Conservation (phyloP, 306 rosid species). For the Dalbergia cochinchinensis region DNA sequence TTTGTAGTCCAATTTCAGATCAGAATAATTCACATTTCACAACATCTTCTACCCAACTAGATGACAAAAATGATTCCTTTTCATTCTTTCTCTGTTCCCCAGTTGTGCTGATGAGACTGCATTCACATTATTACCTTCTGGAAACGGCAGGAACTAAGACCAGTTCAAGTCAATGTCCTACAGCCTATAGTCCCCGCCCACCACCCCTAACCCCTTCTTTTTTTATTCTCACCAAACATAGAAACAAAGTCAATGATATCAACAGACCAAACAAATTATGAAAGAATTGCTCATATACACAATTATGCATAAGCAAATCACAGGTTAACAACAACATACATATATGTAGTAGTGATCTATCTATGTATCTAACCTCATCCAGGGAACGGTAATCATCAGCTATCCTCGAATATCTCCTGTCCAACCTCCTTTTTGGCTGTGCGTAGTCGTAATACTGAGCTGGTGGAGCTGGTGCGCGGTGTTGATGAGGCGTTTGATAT, state of each 20-base stretch:
- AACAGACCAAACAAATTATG: slow-evolving; percentile 15
- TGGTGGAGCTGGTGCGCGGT: slow-evolving; percentile 45
- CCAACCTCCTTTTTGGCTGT: slow-evolving; percentile 57
- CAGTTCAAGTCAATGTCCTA: slow-evolving; percentile 12
- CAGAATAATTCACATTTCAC: neutral
- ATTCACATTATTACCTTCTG: slow-evolving; percentile 21
- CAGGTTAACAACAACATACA: neutral
- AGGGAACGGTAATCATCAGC: slow-evolving; percentile 82
- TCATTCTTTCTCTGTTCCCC: neutral
- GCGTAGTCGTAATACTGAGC: slow-evolving; percentile 48
- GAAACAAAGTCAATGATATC: neutral
- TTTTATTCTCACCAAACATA: neutral
- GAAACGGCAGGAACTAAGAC: neutral
- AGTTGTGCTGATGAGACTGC: neutral
- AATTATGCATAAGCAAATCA: slow-evolving; percentile 31
- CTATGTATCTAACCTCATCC: slow-evolving; percentile 69
- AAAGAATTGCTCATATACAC: slow-evolving; percentile 9
- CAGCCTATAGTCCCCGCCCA: neutral
- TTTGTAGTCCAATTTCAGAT: neutral
- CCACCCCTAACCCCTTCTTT: neutral
- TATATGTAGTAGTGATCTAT: neutral
- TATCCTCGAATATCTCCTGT: slow-evolving; percentile 75
- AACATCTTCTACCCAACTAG: neutral
- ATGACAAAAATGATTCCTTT: neutral
- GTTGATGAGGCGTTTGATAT: slow-evolving; percentile 55